Evolutionary conservation across 2,329 filamentous ascomycete genomes (phyloP).

Genomic region (Colletotrichum limetticola): DNA sequence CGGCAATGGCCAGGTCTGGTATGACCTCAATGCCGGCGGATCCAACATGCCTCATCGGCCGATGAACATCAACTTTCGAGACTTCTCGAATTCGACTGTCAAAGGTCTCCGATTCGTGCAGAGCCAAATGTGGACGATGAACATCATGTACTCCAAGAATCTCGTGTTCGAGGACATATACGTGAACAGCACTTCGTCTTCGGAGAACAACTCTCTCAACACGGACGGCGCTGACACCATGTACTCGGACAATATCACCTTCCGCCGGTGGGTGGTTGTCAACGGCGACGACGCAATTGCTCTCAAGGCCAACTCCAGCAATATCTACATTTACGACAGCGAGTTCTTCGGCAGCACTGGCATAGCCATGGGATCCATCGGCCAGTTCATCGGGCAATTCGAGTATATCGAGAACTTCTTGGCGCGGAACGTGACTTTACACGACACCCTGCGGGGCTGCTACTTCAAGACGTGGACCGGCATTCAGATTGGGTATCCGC

Average conservation of each 20-base stretch:
- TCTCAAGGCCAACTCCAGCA: conserved; percentile 65
- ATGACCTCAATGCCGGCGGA: conserved; percentile 57
- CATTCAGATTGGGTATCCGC: conserved; percentile 59
- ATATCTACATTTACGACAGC: conserved; percentile 61
- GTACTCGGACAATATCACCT: conserved; percentile 61
- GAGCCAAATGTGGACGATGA: conserved; percentile 71
- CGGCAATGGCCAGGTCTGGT: conserved; percentile 71
- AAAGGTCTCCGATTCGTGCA: conserved; percentile 62
- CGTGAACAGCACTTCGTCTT: conserved; percentile 59
- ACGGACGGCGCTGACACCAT: conserved; percentile 63
- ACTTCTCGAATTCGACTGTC: conserved; percentile 59
- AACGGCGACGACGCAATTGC: conserved; percentile 66
- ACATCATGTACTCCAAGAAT: conserved; percentile 58
- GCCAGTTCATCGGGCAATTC: conserved; percentile 59
- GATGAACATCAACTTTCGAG: conserved; percentile 59
- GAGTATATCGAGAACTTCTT: conserved; percentile 62
- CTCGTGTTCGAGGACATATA: conserved; percentile 61
- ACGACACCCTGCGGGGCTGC: conserved; percentile 58
- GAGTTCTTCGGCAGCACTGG: conserved; percentile 61
- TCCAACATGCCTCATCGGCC: conserved; percentile 61
- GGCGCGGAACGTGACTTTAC: conserved; percentile 57
- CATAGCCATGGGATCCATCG: conserved; percentile 67
- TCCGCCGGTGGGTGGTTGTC: conserved; percentile 59
- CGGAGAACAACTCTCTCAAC: conserved; percentile 47
- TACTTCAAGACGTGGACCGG: conserved; percentile 71